phyloP scores from a whole-genome alignment of 495 filamentous ascomycete genomes.

The Penicillium ucsense region DNA sequence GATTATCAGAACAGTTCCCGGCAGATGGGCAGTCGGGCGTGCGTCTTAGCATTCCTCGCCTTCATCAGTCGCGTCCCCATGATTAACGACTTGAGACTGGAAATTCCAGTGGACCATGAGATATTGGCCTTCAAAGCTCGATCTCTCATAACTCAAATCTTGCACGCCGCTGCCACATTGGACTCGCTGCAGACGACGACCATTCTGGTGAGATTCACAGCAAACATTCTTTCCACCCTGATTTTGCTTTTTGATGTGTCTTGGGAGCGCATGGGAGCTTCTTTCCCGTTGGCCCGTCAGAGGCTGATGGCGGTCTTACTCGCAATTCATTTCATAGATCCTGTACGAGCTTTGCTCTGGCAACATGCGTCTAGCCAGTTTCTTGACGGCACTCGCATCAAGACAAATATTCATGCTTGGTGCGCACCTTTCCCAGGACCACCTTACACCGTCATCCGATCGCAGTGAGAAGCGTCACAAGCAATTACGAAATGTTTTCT shows the following conservation, averaged over 20 bases:
- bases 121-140: constrained; percentile 26
- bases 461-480: constrained; percentile 10
- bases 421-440: constrained; percentile 20
- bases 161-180: constrained; percentile 30
- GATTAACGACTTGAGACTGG: constrained; percentile 2
- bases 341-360: constrained; percentile 36
- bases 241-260: no score
- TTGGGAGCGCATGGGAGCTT: not conserved
- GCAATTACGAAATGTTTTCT: constrained; percentile 42
- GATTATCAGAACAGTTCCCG: constrained; percentile 4
- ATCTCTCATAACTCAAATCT: constrained; percentile 27
- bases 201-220: constrained; percentile 30
- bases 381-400: constrained; percentile 31
- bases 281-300: not conserved
- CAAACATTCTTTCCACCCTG: no score
- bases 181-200: constrained; percentile 33
- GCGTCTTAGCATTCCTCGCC: constrained; percentile 36
- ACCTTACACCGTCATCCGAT: not conserved
- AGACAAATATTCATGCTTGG: constrained; percentile 40
- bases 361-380: constrained; percentile 34
- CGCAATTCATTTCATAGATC: constrained; percentile 13
- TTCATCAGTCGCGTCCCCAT: constrained; percentile 24
- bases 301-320: not conserved
- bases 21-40: constrained; percentile 25
- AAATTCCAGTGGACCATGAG: constrained; percentile 25